Evolutionary conservation across 1,284 basidiomycete species (phyloP).

Genomic region (Coniferiporia sulphurascens): DNA sequence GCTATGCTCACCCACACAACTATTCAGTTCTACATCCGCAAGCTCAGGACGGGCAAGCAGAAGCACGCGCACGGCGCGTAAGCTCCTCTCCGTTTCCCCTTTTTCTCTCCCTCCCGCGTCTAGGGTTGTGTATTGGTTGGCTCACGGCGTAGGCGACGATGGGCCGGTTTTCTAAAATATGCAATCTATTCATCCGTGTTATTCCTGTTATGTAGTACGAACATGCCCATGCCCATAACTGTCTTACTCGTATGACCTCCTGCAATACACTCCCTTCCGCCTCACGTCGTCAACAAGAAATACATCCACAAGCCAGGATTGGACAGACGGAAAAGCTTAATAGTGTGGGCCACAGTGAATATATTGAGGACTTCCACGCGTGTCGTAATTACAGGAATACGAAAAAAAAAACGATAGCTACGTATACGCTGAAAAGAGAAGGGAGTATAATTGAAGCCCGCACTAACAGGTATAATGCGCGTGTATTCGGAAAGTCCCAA

Average conservation of each 20-base stretch:
- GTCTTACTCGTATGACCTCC: background rate
- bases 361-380: background rate
- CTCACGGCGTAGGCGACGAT: background rate
- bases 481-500: background rate
- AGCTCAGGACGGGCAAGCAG: constrained; percentile 88
- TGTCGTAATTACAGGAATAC: background rate
- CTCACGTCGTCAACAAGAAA: background rate
- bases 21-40: constrained; percentile 91
- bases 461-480: background rate
- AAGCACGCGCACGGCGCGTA: constrained; percentile 73
- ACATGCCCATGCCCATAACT: constrained; percentile 4
- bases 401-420: background rate
- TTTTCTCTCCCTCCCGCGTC: background rate
- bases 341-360: too few species aligned
- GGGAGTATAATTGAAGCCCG: background rate
- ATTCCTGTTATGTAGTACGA: constrained; percentile 11
- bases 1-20: constrained; percentile 63
- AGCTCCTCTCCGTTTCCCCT: constrained; percentile 9
- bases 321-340: too few species aligned
- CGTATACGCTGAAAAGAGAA: background rate
- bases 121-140: constrained; percentile 6
- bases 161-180: background rate
- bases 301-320: background rate
- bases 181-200: constrained; percentile 6
- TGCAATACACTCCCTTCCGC: constrained; percentile 5